Percentiles rank a stretch among this genome's conserved stretches.
Evolutionary conservation across 2,329 filamentous ascomycete species (phyloP).

Genomic region (Pseudogymnoascus sp.): DNA sequence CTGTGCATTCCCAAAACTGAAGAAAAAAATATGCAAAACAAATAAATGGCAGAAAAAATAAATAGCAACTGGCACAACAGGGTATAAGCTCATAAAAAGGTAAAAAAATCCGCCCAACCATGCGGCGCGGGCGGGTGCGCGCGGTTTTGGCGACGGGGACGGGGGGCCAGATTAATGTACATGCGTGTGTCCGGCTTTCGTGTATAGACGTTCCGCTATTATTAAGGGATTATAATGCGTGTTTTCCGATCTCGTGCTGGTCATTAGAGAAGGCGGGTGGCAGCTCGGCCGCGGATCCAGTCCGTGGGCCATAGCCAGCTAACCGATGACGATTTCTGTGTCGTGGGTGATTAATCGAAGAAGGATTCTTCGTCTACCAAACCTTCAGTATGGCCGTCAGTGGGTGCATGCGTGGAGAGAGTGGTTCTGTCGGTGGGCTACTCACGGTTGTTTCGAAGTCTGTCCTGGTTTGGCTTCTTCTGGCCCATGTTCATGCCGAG

Average conservation of each 20-base stretch:
- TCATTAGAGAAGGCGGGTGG: background rate
- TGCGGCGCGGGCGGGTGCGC: background rate
- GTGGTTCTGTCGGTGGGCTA: conserved; percentile 25
- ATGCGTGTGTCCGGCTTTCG: background rate
- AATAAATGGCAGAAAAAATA: background rate
- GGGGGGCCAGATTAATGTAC: conserved; percentile 2
- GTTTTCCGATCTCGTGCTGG: conserved; percentile 1
- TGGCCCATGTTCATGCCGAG: conserved; percentile 42
- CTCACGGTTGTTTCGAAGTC: conserved; percentile 20
- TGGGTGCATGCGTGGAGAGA: conserved; percentile 7
- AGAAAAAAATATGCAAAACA: background rate
- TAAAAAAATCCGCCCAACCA: background rate
- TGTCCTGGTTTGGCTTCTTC: conserved; percentile 18
- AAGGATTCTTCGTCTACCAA: conserved; percentile 28
- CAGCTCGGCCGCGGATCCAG: background rate
- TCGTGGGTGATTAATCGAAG: conserved; percentile 22
- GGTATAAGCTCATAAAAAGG: conserved; percentile 3
- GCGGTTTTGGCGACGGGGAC: background rate
- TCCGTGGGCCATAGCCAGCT: background rate
- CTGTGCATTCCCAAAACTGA: background rate
- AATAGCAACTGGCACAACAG: background rate
- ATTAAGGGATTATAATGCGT: background rate
- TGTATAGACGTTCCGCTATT: background rate
- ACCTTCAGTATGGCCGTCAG: conserved; percentile 14
- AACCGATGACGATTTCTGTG: background rate